phyloP scores from a whole-genome alignment of 352 stramenopile genomes.

The Phytophthora melonis region DNA sequence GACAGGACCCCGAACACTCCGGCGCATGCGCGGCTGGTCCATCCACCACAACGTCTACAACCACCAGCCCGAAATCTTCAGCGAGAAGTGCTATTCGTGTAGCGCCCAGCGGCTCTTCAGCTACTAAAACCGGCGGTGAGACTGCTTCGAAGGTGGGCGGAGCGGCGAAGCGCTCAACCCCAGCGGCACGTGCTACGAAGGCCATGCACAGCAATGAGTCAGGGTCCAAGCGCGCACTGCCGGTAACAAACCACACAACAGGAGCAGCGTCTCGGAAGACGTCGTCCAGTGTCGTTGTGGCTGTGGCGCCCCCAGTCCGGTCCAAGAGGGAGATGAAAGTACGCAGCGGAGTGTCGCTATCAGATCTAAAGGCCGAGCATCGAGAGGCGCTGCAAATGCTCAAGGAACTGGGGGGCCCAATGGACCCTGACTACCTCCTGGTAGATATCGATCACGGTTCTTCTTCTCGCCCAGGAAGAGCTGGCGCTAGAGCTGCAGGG shows the following conservation, averaged over 20 bases:
- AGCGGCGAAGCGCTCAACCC: conserved; percentile 9
- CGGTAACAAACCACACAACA: not conserved
- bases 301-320: not conserved
- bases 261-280: conserved; percentile 8
- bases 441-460: conserved; percentile 17
- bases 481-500: not conserved
- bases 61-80: conserved; percentile 5
- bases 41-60: not conserved
- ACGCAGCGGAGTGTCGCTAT: conserved; percentile 66
- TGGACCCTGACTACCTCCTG: conserved; percentile 53
- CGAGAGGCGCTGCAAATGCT: conserved; percentile 76
- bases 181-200: conserved; percentile 3
- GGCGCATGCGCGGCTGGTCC: not conserved
- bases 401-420: conserved; percentile 70
- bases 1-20: not conserved
- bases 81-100: conserved; percentile 18
- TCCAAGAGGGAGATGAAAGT: conserved; percentile 47
- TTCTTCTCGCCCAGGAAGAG: conserved; percentile 7
- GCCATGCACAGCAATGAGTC: conserved; percentile 17
- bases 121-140: conserved; percentile 7
- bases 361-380: conserved; percentile 81
- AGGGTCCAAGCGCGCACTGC: conserved; percentile 10
- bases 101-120: conserved; percentile 26
- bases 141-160: conserved; percentile 6
- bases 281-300: conserved; percentile 12